Base-by-base conservation (phyloP, 331 rosid species). In the Saraca asoca region DNA sequence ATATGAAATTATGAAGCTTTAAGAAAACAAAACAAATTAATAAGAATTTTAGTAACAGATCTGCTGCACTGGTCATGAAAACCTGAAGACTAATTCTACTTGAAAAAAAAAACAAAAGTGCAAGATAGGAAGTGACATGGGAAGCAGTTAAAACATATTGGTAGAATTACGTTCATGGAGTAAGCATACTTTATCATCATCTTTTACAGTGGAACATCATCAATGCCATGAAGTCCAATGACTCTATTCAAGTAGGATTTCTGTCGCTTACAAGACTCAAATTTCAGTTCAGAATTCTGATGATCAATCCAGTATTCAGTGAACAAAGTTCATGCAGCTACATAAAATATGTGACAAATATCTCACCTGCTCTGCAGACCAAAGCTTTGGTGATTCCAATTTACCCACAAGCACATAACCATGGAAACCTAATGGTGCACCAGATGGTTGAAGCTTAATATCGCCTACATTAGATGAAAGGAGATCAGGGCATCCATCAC, bases 351-450 rank as follows among this genome's bases (percentile, higher is more conserved):
- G 51, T 46, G 39, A 58, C 53, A 62, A 35, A 61, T 19, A 61
- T 66, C 87, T 75, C 59, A 93, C 98, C 58, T 90, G 81, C 87
- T 90, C 97, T 20, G 98, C 96, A 62, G 98, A 93, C 98, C 98
- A 90, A 75, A 85, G 91, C 81, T 75, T 87, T 51, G 98, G 95
- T 50, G 66, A 73, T 43, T 74, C 83, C 38, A 93, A 64, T 84
- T 80, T 85, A 75, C 95, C 98, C 48, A n/a, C 75, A 16, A 93
- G 85, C 65, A 60, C 66, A 72, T 80, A 93, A 69, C 89, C 94
- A 68, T 68, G 89, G 75, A 89, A 89, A 55, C 96, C 95, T 37
- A 76, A 75, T 5, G 55, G 59, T 5, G 79, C 33, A 8, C 52
- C 66, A 5, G 87, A 74, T 49, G 79, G 73, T 77, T 70, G 80